Evolutionary conservation across 1,284 basidiomycete species (phyloP), one percentile per base, ranked within the genome.

Genomic region (Chiua sp.): DNA sequence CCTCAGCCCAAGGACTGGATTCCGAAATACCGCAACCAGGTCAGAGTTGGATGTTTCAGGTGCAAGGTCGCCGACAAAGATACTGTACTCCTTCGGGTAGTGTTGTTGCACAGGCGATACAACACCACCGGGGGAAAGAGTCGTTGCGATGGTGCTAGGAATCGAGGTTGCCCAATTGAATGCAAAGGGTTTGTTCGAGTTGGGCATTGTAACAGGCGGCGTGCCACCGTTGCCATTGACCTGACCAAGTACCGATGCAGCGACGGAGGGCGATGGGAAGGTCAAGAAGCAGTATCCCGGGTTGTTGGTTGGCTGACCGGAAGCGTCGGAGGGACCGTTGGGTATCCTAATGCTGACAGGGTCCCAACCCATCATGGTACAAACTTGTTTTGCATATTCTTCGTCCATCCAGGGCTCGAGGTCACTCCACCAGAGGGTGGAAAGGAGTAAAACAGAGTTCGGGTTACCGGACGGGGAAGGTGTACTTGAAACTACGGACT

Each of bases 331-430:
- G 37, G 81, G 73, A n/a, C 86, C 82, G 63, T 79, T 87, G 37
- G 89, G 88, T 37, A 91, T 86, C 72, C 87, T 90, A 77, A 91
- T 84, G 68, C 73, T 82, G 73, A 87, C 79, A 30, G 88, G 84
- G 58, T 91, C 87, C 91, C 91, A 93, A 63, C 86, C 83, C 89
- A 92, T 91, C 70, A 93, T 79, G 57, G 74, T 77, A 75, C 90
- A 91, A 67, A 93, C 90, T 72, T 92, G 90, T 74, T 90, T 89
- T 50, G 86, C 90, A 79, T 94, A 94, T 72, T 92, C 89, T 82
- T 93, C 92, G 78, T 94, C 92, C 92, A 94, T 94, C 93, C 92
- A 94, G 68, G 89, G 87, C 75, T 94, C 93, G 59, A 94, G 83
- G 70, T 91, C 88, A 67, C 87, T 86, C 88, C 92, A 92, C 82